Evolutionary conservation across 495 filamentous ascomycete species (phyloP).

Genomic region (Clavariopsis aquatica): DNA sequence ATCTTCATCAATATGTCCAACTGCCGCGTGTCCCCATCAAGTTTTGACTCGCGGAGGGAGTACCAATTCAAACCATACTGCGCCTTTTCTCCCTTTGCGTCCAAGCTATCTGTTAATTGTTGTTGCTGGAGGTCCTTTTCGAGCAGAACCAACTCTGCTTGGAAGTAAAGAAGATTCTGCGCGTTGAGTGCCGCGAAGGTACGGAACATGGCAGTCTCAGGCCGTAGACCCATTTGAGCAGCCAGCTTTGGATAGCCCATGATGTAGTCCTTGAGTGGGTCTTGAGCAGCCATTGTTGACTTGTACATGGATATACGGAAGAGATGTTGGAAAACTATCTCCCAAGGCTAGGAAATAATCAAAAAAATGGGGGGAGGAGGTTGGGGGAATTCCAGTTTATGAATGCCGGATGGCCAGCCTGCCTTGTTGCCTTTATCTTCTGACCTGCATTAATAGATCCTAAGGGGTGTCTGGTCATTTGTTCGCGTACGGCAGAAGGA

Average conservation of each 20-base stretch:
- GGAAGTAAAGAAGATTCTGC: constrained; percentile 41
- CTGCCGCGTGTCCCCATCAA: constrained; percentile 15
- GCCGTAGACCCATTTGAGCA: constrained; percentile 9
- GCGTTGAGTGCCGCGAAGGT: constrained; percentile 38
- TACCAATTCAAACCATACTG: constrained; percentile 4
- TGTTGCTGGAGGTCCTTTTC: constrained; percentile 29
- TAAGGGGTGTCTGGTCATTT: too few species aligned
- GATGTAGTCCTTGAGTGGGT: constrained; percentile 2
- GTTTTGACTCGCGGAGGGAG: constrained; percentile 6
- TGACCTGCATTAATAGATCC: too few species aligned
- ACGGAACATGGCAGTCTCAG: constrained; percentile 38
- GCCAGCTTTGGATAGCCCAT: constrained; percentile 29
- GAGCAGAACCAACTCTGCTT: constrained; percentile 40
- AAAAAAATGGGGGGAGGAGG: too few species aligned
- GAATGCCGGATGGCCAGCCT: too few species aligned
- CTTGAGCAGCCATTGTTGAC: background rate
- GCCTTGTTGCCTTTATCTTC: too few species aligned
- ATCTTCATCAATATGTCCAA: constrained; percentile 18
- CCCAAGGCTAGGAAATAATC: too few species aligned
- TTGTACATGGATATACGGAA: too few species aligned
- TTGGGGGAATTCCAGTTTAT: too few species aligned
- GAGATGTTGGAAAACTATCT: too few species aligned
- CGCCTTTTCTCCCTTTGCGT: background rate
- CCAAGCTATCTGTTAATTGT: constrained; percentile 13
- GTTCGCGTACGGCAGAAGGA: too few species aligned